Evolutionary conservation across 2,329 filamentous ascomycete genomes (phyloP).

Genomic region (Aspergillus proliferans): DNA sequence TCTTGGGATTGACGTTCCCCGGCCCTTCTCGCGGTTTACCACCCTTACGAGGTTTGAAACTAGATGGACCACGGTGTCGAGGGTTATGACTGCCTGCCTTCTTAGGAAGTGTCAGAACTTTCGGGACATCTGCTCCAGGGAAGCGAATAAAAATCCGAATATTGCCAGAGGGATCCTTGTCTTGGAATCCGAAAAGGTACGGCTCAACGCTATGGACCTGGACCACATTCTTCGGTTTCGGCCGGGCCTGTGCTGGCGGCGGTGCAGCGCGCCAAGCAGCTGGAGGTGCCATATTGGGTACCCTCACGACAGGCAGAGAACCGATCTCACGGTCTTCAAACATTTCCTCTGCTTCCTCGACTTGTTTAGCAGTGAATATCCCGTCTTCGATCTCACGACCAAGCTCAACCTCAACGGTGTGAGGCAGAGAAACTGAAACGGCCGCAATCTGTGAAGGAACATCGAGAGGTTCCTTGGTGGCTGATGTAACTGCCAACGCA

Average conservation of each 20-base stretch:
- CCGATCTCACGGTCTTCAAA: conserved; percentile 78
- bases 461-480: conserved; percentile 62
- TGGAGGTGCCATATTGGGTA: conserved; percentile 59
- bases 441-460: conserved; percentile 45
- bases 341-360: conserved; percentile 72
- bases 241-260: conserved; percentile 26
- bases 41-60: conserved; percentile 25
- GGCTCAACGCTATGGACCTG: conserved; percentile 46
- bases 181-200: conserved; percentile 34
- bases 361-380: conserved; percentile 56
- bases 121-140: conserved; percentile 41
- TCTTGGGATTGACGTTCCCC: conserved; percentile 20
- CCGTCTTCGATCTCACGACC: conserved; percentile 37
- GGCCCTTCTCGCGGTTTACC: conserved; percentile 26
- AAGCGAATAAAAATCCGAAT: conserved; percentile 41
- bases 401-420: conserved; percentile 26
- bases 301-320: conserved; percentile 62
- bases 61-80: conserved; percentile 22
- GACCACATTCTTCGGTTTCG: conserved; percentile 44
- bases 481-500: conserved; percentile 57
- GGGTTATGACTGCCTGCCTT: conserved; percentile 21
- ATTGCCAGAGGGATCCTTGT: conserved; percentile 32
- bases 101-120: conserved; percentile 33
- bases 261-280: conserved; percentile 57
- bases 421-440: conserved; percentile 67